Evolutionary conservation across 257 asterid genomes (phyloP), one percentile per base, ranked within the genome.

Genomic region (Gentiana straminea): DNA sequence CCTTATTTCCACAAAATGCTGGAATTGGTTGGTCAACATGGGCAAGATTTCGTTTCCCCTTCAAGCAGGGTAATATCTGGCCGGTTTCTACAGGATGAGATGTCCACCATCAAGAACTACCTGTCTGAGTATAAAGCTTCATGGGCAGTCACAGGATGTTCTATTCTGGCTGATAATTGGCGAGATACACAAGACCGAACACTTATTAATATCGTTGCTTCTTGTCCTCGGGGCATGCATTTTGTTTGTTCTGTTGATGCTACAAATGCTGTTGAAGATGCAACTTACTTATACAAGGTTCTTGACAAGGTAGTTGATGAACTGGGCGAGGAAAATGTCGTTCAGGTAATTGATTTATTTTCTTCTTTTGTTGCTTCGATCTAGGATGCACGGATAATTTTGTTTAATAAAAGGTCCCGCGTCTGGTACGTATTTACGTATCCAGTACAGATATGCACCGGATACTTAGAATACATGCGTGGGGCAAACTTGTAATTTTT

Each of bases 231-330:
- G 68, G 96, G 96, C 55, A 79, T 81, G 62, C 83, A 88, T 66
- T 88, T 88, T 72, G 88, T 77, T 68, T 77, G 88, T 67, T 84
- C 94, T 41, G 90, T 88, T 72, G 94, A 88, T 81, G 86, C 83
- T 58, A 79, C 94, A 5, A 81, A 77, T 63, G 58, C 76, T 50
- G 69, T 83, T 60, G 94, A 79, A 11, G 90, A 88, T 64, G 80
- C 79, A 37, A 63, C 78, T 52, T 77, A 76, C 76, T 64, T 84
- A 57, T 84, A 71, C 65, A 84, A 77, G 65, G 72, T 88, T 71
- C 91, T 88, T n/a, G 94, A 88, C 79, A 83, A 72, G 68, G 97
- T 84, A 69, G 89, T 88, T 54, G 97, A 82, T 69, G 95, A 84
- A 58, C 82, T 82, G 86, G 97, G 97, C 34, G 95, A 84, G 81